Evolutionary conservation across 257 asterid genomes (phyloP), one percentile per base, ranked within the genome.

Genomic region (Nemophila menziesii): DNA sequence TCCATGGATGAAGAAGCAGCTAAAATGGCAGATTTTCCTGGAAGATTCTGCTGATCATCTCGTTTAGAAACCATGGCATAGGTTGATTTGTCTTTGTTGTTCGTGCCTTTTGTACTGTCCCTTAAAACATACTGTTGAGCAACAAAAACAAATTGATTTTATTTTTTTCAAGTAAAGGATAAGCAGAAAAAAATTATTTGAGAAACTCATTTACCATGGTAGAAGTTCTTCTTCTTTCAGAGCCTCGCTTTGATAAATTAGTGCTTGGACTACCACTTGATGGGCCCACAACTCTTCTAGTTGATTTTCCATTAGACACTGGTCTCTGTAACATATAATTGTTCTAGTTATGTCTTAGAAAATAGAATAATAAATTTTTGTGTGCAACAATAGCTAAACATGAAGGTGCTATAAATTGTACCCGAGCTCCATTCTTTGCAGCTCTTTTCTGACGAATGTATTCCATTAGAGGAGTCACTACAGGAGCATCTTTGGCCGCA

Each of bases 401-500:
- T 4, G 24, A 20, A 17, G 20, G 13, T 16, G 20, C 3, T 11
- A 16, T 11, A 8, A 22, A 3, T 60, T 79, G 46, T 72, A 89
- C 98, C 90, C 92, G 92, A 53, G 73, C 47, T 64, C 84, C 93
- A 72, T 66, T 73, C 75, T 75, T 82, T 38, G 94, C 96, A 55
- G 99, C 93, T 74, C 99, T 79, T 70, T 77, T 81, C 71, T 85
- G 94, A 47, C 99, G 96, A 54, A 90, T 75, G 65, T 51, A 90
- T 52, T 85, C 92, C 96, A 90, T 90, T 57, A 90, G 66, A 58
- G 99, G 93, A 45, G 99, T 90, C 56, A 90, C 74, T 52, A 81
- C 44, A 38, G 75, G 92, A 72, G 55, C 72, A 52, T 79, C 93
- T 83, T 81, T 90, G 22, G 70, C 60, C 49, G 81, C 76, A 66